Base-by-base conservation (phyloP, 179 eudicot species). In the Spergularia azorica region DNA sequence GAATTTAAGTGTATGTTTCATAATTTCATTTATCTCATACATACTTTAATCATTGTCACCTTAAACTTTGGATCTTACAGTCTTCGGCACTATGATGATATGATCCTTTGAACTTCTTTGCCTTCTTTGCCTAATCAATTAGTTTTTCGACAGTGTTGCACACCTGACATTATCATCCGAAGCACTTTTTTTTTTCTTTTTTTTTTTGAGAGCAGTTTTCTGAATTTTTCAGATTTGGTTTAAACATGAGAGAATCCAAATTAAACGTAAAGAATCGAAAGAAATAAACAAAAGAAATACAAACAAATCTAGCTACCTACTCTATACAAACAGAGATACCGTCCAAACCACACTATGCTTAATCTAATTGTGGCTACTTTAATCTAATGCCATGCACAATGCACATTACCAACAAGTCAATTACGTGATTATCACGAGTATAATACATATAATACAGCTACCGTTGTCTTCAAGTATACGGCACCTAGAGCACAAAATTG, bases 361-460 rank as follows among this genome's bases (percentile, higher is more conserved):
- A 11, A 55, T 10, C 15, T 5, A 73, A n/a, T 16, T 9, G 73
- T 11, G 39, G 39, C 38, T 2, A 13, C 15, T 39, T 62, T 64
- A 79, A 48, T 79, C 16, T 46, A 78, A 63, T 14, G 18, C 63
- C 1, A 62, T 7, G 18, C 17, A 3, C 39, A 36, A 32, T 76
- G 78, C 81, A 79, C 62, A 73, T 79, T 79, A 79, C 67, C 20
- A 58, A 38, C 73, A 75, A 60, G 77, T 79, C 51, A 58, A 38
- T 79, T 68, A 60, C 81, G 73, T 79, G 68, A 48, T 73, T 66
- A 32, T 46, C 69, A 79, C 70, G 77, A 79, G 43, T 55, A 56
- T 39, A 63, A 21, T 56, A 60, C 10, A 36, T 36, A 36, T 46
- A 43, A 10, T 21, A 21, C 57, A 72, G 77, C 55, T 79, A 73